Evolutionary conservation across 2,329 filamentous ascomycete genomes (phyloP).

Genomic region (Pezicula neosporulosa): DNA sequence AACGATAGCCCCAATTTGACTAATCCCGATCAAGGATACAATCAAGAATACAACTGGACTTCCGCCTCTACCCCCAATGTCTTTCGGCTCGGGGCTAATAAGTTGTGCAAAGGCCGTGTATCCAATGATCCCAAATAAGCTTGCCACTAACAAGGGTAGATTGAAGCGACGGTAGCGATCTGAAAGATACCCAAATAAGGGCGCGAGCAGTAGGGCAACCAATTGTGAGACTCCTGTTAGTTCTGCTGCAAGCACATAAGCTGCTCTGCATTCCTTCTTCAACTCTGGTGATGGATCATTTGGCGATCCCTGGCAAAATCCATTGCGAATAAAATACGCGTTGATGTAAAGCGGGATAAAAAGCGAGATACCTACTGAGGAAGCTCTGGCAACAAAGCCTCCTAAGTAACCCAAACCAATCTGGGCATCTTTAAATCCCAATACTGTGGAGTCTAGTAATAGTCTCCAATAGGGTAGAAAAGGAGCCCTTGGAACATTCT

Average conservation of each 20-base stretch:
- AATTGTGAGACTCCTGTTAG: conserved; percentile 88
- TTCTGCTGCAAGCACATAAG: conserved; percentile 84
- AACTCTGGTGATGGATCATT: conserved; percentile 67
- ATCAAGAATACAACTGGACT: conserved; percentile 68
- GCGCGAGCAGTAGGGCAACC: conserved; percentile 78
- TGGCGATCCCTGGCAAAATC: conserved; percentile 69
- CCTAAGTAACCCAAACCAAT: conserved; percentile 89
- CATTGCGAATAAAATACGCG: conserved; percentile 78
- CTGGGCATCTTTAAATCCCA: conserved; percentile 72
- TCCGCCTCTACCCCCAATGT: conserved; percentile 63
- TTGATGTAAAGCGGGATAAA: conserved; percentile 95
- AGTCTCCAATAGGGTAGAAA: conserved; percentile 57
- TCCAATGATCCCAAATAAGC: conserved; percentile 71
- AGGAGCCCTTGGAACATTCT: conserved; percentile 2
- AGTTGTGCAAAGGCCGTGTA: conserved; percentile 77
- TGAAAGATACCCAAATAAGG: conserved; percentile 83
- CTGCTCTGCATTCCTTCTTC: conserved; percentile 78
- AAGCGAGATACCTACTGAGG: conserved; percentile 89
- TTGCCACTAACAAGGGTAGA: conserved; percentile 68
- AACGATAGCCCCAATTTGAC: conserved; percentile 94
- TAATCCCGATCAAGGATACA: conserved; percentile 79
- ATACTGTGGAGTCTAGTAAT: conserved; percentile 57
- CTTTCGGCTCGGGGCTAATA: conserved; percentile 68
- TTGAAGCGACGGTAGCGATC: conserved; percentile 65
- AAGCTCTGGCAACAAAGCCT: conserved; percentile 91